These are phyloP conservation scores for Fusarium odoratissimum DNA, from an alignment of 2,329 filamentous ascomycete genomes.

Conservation along the genomic window DNA sequence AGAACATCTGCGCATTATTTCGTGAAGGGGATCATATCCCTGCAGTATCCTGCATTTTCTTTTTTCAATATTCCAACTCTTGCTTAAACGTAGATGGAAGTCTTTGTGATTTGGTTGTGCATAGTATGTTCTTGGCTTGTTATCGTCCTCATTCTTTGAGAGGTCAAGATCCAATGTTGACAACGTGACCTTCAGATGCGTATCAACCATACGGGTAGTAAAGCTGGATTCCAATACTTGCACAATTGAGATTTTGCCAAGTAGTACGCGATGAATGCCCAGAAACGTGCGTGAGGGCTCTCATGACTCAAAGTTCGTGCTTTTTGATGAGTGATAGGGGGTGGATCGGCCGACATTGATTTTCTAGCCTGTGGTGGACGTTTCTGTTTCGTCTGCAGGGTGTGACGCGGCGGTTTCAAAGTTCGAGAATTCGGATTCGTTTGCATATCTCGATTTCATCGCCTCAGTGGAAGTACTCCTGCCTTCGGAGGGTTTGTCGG, in stretches of 20 bases:
- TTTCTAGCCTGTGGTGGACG: background rate
- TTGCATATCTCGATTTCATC: no score
- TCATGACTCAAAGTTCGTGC: background rate
- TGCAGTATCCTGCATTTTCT: background rate
- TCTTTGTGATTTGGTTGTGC: fast-evolving
- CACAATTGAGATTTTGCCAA: background rate
- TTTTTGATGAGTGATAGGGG: background rate
- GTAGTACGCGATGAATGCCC: background rate
- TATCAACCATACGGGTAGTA: background rate
- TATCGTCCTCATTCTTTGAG: fast-evolving
- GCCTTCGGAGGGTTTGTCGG: background rate
- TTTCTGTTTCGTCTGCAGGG: background rate
- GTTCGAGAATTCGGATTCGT: background rate
- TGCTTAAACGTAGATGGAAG: background rate
- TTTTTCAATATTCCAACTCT: background rate
- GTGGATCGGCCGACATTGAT: background rate
- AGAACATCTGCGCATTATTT: constrained; percentile 13
- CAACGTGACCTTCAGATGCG: fast-evolving
- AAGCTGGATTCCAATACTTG: background rate
- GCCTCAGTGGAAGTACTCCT: background rate
- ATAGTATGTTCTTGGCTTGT: background rate
- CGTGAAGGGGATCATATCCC: constrained; percentile 21
- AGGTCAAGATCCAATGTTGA: background rate
- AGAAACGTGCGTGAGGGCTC: background rate
- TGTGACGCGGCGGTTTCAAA: background rate